Conservation (phyloP, 768 basidiomycete genomes). For the Pleurotus cornucopiae region DNA sequence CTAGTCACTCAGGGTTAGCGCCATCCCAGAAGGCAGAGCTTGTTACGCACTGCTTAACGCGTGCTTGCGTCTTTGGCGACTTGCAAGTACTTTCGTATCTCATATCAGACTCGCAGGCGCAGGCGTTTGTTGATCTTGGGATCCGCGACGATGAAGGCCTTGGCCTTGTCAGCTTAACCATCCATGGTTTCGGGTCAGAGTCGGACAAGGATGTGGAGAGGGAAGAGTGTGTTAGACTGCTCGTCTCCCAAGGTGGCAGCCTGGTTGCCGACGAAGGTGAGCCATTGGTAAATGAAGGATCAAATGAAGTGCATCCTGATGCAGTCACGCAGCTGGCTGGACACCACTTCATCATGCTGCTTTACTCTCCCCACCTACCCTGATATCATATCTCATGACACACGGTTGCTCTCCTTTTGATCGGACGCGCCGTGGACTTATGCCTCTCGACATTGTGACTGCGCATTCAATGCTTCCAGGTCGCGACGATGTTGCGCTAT, state of each 20-base stretch:
- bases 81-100: slow-evolving; percentile 68
- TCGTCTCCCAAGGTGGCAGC: slow-evolving; percentile 77
- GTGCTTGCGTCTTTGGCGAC: slow-evolving; percentile 79
- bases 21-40: slow-evolving; percentile 66
- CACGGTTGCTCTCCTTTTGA: slow-evolving; percentile 85
- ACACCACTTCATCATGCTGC: slow-evolving; percentile 92
- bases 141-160: slow-evolving; percentile 84
- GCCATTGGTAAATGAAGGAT: slow-evolving; percentile 14
- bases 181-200: slow-evolving; percentile 80
- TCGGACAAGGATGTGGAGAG: slow-evolving; percentile 82
- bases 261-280: slow-evolving; percentile 62
- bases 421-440: slow-evolving; percentile 73
- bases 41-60: slow-evolving; percentile 67
- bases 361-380: slow-evolving; percentile 81
- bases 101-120: slow-evolving; percentile 63
- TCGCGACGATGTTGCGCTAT: slow-evolving; percentile 78
- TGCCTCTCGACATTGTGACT: slow-evolving; percentile 85
- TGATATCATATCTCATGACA: slow-evolving; percentile 90
- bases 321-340: slow-evolving; percentile 72
- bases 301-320: not conserved
- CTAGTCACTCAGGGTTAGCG: slow-evolving; percentile 62
- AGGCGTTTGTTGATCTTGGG: slow-evolving; percentile 61
- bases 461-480: slow-evolving; percentile 79
- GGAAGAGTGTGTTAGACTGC: slow-evolving; percentile 82
- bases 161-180: slow-evolving; percentile 70